Base-by-base conservation (phyloP, 306 rosid species). In the Ormosia emarginata region DNA sequence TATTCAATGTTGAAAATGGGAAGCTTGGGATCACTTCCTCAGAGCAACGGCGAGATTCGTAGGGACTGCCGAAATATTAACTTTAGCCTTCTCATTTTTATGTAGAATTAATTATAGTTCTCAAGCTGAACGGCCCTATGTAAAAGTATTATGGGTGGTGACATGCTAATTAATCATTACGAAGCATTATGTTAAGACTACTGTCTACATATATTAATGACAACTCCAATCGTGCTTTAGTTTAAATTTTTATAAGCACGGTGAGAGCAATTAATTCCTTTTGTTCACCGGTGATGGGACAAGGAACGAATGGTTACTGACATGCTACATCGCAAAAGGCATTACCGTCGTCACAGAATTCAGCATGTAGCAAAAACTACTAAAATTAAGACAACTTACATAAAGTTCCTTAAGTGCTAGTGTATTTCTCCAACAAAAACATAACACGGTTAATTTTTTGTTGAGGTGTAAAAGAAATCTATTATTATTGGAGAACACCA, bases 1-100 rank as follows among this genome's bases (percentile, higher is more conserved):
- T 53, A 46, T 52, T 90, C 98, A 0, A 93, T 91, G 95, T 33
- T 95, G 14, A 91, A 77, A 84, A 85, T 95, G 95, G 99, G 97
- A 79, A 85, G 78, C 67, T 72, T 93, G 59, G 93, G 91, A 40
- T 52, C 80, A 17, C 75, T 3, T 1, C 11, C 89, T 0, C 87
- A 77, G 43, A 65, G 13, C 29, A 53, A 52, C 0, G 89, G 96
- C 9, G 78, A 89, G 82, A 91, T 93, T 76, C 97, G 97, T 33
- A 82, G 70, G 49, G 56, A 90, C 81, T 95, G 97, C 63, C 81
- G 91, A 30, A 47, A 76, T 13, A 44, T 79, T 10, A 90, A 90
- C 44, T 40, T 49, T 13, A 69, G 6, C 33, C 39, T 63, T 65
- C 7, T 2, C 0, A 3, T 32, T 53, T 9, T 33, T 4, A 24